Evolutionary conservation across 2,329 filamentous ascomycete species (phyloP).

Genomic region (Apiospora rasikravindrae): DNA sequence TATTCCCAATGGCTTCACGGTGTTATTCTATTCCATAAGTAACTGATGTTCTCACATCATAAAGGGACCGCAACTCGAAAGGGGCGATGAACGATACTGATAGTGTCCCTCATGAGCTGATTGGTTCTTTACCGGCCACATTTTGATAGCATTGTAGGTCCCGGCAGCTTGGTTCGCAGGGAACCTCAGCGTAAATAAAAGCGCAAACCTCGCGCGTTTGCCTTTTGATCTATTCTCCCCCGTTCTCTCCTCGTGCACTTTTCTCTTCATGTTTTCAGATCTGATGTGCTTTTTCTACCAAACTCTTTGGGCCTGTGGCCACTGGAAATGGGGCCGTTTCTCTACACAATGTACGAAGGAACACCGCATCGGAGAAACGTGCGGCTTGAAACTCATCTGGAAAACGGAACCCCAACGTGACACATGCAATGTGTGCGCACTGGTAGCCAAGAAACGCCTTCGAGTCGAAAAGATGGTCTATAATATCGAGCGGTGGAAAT

Average conservation of each 20-base stretch:
- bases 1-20: not conserved
- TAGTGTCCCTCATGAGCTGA: not conserved
- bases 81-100: not conserved
- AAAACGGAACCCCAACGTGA: conserved; percentile 66
- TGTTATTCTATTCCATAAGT: not conserved
- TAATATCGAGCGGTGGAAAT: not conserved
- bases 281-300: conserved; percentile 96
- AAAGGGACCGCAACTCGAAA: not conserved
- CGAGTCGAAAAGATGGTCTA: not conserved
- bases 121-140: not conserved
- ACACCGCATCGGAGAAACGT: conserved; percentile 94
- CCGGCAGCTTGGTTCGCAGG: not conserved
- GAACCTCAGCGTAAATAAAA: not conserved
- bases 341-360: conserved; percentile 91
- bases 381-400: conserved; percentile 89
- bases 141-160: not conserved
- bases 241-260: not conserved
- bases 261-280: not conserved
- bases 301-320: conserved; percentile 82
- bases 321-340: conserved; percentile 95
- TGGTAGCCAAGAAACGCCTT: not conserved
- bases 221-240: not conserved
- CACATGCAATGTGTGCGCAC: conserved; percentile 55
- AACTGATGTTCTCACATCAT: not conserved
- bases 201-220: not conserved